Evolutionary conservation across 306 rosid genomes (phyloP).

Genomic region (Delonix regia): DNA sequence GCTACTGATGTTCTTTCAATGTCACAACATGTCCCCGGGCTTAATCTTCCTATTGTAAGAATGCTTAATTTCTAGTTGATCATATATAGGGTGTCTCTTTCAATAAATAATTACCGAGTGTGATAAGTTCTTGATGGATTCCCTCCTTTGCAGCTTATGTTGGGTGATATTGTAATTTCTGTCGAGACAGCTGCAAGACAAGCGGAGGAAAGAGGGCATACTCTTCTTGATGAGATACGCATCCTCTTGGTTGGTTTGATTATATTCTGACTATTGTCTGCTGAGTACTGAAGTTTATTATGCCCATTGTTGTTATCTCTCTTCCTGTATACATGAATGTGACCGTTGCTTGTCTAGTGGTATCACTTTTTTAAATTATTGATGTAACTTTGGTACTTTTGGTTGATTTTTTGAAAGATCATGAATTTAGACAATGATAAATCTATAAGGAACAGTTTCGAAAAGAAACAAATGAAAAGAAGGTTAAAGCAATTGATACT

Average conservation of each 20-base stretch:
- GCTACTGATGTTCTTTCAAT: slow-evolving; percentile 87
- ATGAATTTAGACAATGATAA: neutral
- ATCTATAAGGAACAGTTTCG: slow-evolving; percentile 8
- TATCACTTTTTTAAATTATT: slow-evolving; percentile 18
- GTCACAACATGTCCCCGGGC: slow-evolving; percentile 78
- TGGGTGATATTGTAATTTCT: slow-evolving; percentile 88
- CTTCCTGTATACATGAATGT: neutral
- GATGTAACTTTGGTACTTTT: neutral
- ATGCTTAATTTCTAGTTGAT: slow-evolving; percentile 23
- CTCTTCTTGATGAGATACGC: slow-evolving; percentile 86
- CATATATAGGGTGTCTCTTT: slow-evolving; percentile 16
- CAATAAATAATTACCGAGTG: neutral
- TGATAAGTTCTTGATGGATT: slow-evolving; percentile 33
- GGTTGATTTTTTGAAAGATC: slow-evolving; percentile 26
- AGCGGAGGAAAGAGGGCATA: slow-evolving; percentile 87
- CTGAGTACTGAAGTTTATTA: slow-evolving; percentile 13
- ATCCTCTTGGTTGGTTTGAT: slow-evolving; percentile 73
- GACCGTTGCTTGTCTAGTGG: slow-evolving; percentile 21
- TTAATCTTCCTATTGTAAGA: slow-evolving; percentile 81
- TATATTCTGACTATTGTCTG: slow-evolving; percentile 35
- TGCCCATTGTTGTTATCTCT: slow-evolving; percentile 11
- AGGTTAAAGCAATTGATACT: neutral
- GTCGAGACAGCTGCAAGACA: slow-evolving; percentile 92
- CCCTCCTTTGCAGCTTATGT: slow-evolving; percentile 73
- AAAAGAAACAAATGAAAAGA: neutral